phyloP scores from a whole-genome alignment of 75 land plant species.

The Picea glauca region DNA sequence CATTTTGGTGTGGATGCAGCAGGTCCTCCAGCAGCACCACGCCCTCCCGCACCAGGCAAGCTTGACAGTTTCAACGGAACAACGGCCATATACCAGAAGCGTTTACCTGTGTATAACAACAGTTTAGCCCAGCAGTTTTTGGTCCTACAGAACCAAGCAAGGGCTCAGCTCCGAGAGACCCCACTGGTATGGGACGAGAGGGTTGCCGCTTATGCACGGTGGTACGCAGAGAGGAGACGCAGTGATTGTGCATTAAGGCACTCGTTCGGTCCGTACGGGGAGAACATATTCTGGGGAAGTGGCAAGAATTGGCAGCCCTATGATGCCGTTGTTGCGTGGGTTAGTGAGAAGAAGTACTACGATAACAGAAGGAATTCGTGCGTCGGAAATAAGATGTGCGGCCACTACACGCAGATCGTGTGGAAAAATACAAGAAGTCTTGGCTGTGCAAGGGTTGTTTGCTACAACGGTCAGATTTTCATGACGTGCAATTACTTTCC shows the following conservation, averaged over 20 bases:
- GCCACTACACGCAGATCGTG: constrained; percentile 60
- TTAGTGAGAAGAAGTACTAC: constrained; percentile 51
- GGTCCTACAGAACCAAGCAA: constrained; percentile 44
- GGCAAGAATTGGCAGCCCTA: constrained; percentile 44
- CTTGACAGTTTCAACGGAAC: too few species aligned
- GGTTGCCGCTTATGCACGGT: constrained; percentile 50
- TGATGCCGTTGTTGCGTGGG: constrained; percentile 31
- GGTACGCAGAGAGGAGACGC: constrained; percentile 58
- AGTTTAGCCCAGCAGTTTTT: constrained; percentile 19
- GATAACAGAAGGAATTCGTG: constrained; percentile 35
- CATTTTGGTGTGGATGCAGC: too few species aligned
- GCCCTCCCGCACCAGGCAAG: too few species aligned
- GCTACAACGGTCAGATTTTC: constrained; percentile 35
- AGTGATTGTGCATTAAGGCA: constrained; percentile 52
- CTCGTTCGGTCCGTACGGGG: constrained; percentile 48
- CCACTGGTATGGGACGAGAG: too few species aligned
- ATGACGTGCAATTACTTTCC: constrained; percentile 54
- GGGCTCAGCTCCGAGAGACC: background rate
- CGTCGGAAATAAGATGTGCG: constrained; percentile 31
- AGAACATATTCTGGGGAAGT: constrained; percentile 68
- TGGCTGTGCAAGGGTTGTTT: constrained; percentile 44
- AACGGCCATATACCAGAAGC: too few species aligned
- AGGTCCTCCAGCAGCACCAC: too few species aligned
- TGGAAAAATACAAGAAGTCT: constrained; percentile 26
- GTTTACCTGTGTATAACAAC: too few species aligned